Conservation (phyloP, 2,329 filamentous ascomycete genomes). For the Hypoxylon sp. region DNA sequence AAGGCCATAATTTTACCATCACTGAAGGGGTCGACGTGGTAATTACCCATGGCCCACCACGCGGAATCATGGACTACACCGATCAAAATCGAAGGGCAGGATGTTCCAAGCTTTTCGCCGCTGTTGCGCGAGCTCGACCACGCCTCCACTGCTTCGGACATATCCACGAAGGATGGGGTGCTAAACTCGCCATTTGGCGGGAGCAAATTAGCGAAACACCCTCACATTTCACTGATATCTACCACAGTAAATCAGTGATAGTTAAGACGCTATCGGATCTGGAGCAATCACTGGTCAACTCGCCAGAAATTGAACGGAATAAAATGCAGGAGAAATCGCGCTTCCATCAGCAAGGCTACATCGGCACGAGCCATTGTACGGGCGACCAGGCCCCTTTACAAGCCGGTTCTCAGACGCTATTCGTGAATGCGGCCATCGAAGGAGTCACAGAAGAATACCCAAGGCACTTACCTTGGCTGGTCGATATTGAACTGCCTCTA, state of each 20-base stretch:
- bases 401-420: conserved; percentile 65
- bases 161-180: conserved; percentile 72
- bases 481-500: conserved; percentile 62
- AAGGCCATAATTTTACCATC: conserved; percentile 58
- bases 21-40: conserved; percentile 58
- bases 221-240: conserved; percentile 59
- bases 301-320: conserved; percentile 19
- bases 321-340: conserved; percentile 40
- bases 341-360: conserved; percentile 50
- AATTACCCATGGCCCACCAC: conserved; percentile 69
- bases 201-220: conserved; percentile 45
- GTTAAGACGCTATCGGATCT: conserved; percentile 54
- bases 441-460: conserved; percentile 55
- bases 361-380: conserved; percentile 58
- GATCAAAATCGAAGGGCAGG: conserved; percentile 54
- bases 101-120: conserved; percentile 60
- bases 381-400: conserved; percentile 49
- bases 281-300: conserved; percentile 43
- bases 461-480: conserved; percentile 65
- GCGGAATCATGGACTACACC: conserved; percentile 63
- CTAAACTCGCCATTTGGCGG: conserved; percentile 66
- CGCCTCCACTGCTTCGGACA: conserved; percentile 69
- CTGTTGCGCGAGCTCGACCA: conserved; percentile 60
- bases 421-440: conserved; percentile 71
- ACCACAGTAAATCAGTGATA: conserved; percentile 56